phyloP scores from a whole-genome alignment of 352 stramenopile species.

The Phytophthora ramorum region DNA sequence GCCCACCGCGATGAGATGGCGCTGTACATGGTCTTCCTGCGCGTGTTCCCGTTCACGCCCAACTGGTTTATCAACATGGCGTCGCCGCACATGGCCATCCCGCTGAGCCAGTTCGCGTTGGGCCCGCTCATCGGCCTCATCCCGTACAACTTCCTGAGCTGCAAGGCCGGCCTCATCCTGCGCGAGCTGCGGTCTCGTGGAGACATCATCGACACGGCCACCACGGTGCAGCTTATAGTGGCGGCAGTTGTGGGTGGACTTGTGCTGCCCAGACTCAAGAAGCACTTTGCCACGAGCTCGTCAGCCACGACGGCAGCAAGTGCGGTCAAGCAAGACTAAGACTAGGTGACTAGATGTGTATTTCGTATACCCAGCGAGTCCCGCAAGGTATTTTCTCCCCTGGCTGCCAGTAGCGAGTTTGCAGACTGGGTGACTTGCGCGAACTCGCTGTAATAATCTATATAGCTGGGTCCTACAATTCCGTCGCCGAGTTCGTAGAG shows the following conservation, averaged over 20 bases:
- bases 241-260: constrained; percentile 67
- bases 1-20: constrained; percentile 74
- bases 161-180: constrained; percentile 80
- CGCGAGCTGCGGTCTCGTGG: constrained; percentile 68
- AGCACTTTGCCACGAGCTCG: constrained; percentile 55
- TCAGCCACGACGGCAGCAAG: constrained; percentile 3
- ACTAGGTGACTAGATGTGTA: constrained; percentile 28
- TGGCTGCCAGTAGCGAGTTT: neutral
- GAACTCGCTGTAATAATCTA: constrained; percentile 22
- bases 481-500: no score
- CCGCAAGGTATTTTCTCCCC: constrained; percentile 1
- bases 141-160: constrained; percentile 88
- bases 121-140: constrained; percentile 73
- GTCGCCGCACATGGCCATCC: constrained; percentile 76
- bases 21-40: constrained; percentile 87
- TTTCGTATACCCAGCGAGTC: constrained; percentile 28
- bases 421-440: neutral
- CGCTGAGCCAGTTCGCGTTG: constrained; percentile 64
- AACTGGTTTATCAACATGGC: constrained; percentile 91
- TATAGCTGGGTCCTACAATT: constrained; percentile 2
- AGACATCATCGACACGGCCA: constrained; percentile 83
- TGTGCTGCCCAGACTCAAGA: constrained; percentile 69
- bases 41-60: constrained; percentile 84
- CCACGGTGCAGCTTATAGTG: constrained; percentile 77
- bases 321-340: constrained; percentile 42